phyloP scores from a whole-genome alignment of 768 basidiomycete species.

The Mycena leptocephala region DNA sequence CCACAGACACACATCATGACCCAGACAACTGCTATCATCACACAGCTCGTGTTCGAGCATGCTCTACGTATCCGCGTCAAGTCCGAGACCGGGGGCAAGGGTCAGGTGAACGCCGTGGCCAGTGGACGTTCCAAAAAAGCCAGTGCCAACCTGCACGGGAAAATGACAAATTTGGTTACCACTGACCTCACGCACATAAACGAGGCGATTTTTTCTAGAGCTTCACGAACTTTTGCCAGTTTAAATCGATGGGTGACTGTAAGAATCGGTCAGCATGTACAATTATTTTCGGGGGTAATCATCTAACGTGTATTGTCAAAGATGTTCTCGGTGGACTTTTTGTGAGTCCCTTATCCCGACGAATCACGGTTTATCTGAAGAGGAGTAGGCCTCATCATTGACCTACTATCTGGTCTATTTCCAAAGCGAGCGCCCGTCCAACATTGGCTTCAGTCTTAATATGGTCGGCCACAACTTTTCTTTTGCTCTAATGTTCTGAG shows the following conservation, averaged over 20 bases:
- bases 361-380: not conserved
- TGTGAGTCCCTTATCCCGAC: constrained; percentile 29
- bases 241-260: constrained; percentile 50
- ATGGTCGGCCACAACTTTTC: constrained; percentile 57
- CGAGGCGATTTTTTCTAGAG: constrained; percentile 23
- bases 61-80: too few relatives aligned
- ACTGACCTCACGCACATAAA: too few relatives aligned
- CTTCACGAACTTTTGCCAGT: constrained; percentile 57
- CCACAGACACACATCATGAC: too few relatives aligned
- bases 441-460: constrained; percentile 56
- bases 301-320: not conserved
- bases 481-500: not conserved
- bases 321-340: constrained; percentile 63
- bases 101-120: too few relatives aligned
- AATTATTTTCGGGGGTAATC: too few relatives aligned
- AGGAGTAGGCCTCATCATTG: constrained; percentile 44
- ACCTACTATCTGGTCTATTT: constrained; percentile 60
- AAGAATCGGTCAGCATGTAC: constrained; percentile 46
- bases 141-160: too few relatives aligned
- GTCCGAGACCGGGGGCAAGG: too few relatives aligned
- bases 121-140: too few relatives aligned
- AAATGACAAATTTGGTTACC: too few relatives aligned
- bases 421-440: constrained; percentile 48
- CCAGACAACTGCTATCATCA: too few relatives aligned
- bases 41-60: too few relatives aligned